phyloP scores from a whole-genome alignment of 495 filamentous ascomycete species.

The Massariosphaeria phaeospora region DNA sequence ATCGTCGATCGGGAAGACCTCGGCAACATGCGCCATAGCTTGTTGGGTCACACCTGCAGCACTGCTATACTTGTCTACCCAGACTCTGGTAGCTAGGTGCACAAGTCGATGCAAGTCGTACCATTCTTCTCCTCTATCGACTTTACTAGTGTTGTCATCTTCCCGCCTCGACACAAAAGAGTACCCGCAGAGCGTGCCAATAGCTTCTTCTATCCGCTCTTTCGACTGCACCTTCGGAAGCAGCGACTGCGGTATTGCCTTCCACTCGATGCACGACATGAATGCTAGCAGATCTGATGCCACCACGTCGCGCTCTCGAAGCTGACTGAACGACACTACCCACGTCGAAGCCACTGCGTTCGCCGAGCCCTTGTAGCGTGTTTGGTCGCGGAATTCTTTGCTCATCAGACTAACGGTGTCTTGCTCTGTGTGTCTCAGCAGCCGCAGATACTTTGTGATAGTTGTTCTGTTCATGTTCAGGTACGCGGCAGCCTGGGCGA shows the following conservation, averaged over 20 bases:
- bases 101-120: constrained; percentile 34
- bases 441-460: constrained; percentile 29
- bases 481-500: constrained; percentile 37
- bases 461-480: constrained; percentile 29
- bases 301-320: constrained; percentile 9
- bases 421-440: constrained; percentile 29
- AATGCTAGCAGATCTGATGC: constrained; percentile 33
- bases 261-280: constrained; percentile 37
- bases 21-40: constrained; percentile 14
- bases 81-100: constrained; percentile 39
- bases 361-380: constrained; percentile 17
- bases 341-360: constrained; percentile 35
- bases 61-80: constrained; percentile 22
- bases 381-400: constrained; percentile 31
- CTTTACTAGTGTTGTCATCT: constrained; percentile 19
- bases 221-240: constrained; percentile 28
- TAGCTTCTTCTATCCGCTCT: constrained; percentile 26
- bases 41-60: constrained; percentile 12
- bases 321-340: constrained; percentile 30
- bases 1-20: constrained; percentile 31
- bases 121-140: too few species aligned
- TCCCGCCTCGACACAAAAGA: constrained; percentile 28
- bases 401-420: constrained; percentile 32
- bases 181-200: constrained; percentile 33
- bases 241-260: constrained; percentile 37